A percentile compares a stretch with the other conserved stretches of the same genome.
Evolutionary conservation across 306 rosid genomes (phyloP).

Genomic region (Gillenia trifoliata): DNA sequence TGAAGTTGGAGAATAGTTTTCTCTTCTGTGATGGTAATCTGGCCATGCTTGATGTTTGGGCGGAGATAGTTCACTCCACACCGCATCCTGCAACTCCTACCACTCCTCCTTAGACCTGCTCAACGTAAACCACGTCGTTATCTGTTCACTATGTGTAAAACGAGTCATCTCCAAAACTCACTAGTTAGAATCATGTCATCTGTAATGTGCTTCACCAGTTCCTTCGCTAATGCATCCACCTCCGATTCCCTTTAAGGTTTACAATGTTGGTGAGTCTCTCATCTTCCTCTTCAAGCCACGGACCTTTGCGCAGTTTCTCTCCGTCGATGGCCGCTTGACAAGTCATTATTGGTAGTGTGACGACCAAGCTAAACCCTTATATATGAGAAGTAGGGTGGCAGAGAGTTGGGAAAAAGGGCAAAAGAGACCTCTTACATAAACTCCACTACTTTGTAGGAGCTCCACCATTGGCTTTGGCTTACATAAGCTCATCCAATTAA

Average conservation of each 20-base stretch:
- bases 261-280: constrained; percentile 46
- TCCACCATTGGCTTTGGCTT: constrained; percentile 37
- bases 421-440: constrained; percentile 28
- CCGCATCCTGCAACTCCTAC: constrained; percentile 81
- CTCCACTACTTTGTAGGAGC: constrained; percentile 56
- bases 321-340: constrained; percentile 27
- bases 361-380: constrained; percentile 5
- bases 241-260: constrained; percentile 44
- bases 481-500: constrained; percentile 14
- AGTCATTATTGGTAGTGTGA: constrained; percentile 13
- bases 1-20: constrained; percentile 55
- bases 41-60: constrained; percentile 63
- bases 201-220: constrained; percentile 37
- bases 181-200: no score
- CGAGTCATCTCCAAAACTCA: background rate
- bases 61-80: constrained; percentile 84
- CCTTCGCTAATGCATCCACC: constrained; percentile 71
- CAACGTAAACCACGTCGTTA: background rate
- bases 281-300: constrained; percentile 76
- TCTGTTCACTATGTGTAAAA: background rate
- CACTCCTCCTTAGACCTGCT: constrained; percentile 70
- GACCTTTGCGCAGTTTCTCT: constrained; percentile 51
- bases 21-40: constrained; percentile 46
- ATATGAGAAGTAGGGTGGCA: constrained; percentile 10
- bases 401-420: constrained; percentile 14